Percentiles rank a stretch among this genome's conserved stretches.
phyloP scores from a whole-genome alignment of 495 filamentous ascomycete genomes.

The Podospora appendiculata region DNA sequence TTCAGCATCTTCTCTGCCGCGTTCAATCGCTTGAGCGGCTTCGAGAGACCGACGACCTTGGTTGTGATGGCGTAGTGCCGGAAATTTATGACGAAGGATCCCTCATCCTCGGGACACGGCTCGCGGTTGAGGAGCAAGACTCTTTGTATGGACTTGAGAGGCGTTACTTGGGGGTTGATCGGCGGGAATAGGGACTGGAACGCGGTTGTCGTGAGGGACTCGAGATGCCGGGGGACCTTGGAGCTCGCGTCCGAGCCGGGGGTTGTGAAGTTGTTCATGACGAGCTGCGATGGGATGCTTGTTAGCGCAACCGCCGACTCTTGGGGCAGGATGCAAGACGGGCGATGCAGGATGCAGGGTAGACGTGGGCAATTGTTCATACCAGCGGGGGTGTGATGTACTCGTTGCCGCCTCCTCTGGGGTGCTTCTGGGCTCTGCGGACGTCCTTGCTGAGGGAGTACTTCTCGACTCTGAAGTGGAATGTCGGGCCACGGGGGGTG shows the following conservation, averaged over 20 bases:
- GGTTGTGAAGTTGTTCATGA: conserved; percentile 95
- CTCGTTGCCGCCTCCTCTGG: conserved; percentile 72
- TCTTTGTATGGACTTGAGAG: conserved; percentile 78
- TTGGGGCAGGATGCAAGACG: background rate
- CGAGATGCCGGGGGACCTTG: conserved; percentile 73
- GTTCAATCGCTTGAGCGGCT: conserved; percentile 72
- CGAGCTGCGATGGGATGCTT: conserved; percentile 46
- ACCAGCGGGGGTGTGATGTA: conserved; percentile 73
- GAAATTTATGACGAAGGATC: conserved; percentile 78
- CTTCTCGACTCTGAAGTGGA: conserved; percentile 92
- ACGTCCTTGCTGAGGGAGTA: conserved; percentile 94
- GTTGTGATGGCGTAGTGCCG: conserved; percentile 94
- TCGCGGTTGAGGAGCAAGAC: conserved; percentile 88
- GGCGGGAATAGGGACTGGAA: conserved; percentile 96
- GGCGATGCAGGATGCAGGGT: background rate
- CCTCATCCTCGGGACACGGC: conserved; percentile 36
- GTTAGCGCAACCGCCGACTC: conserved; percentile 5
- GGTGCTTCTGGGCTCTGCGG: conserved; percentile 69
- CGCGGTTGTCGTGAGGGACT: conserved; percentile 84
- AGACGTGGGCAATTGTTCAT: conserved; percentile 16
- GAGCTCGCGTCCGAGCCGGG: conserved; percentile 56
- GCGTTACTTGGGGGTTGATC: conserved; percentile 86
- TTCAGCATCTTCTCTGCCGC: conserved; percentile 68
- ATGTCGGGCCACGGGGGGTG: conserved; percentile 82
- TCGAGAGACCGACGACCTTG: conserved; percentile 74